Percentiles rank a stretch among this genome's conserved stretches.
Conservation (phyloP, 352 stramenopile genomes). For the Pythium pectinolyticum region DNA sequence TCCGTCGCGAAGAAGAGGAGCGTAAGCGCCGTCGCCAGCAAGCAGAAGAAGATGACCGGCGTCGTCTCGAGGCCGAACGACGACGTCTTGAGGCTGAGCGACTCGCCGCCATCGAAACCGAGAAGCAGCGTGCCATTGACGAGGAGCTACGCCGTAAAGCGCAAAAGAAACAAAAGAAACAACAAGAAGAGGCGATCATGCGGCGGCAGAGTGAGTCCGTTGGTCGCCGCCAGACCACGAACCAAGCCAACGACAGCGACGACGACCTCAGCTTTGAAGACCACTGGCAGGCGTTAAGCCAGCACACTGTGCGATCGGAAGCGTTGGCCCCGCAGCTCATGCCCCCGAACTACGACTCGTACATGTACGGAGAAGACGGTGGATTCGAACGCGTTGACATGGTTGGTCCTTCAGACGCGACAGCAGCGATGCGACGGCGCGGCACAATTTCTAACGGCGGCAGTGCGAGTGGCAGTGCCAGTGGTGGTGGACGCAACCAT, state of each 20-base stretch:
- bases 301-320: neutral
- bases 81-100: slow-evolving; percentile 6
- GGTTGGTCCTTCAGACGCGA: too few relatives aligned
- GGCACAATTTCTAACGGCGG: neutral
- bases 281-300: neutral
- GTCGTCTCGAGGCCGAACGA: slow-evolving; percentile 17
- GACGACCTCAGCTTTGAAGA: slow-evolving; percentile 1
- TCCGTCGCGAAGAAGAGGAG: slow-evolving; percentile 23
- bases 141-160: slow-evolving; percentile 15
- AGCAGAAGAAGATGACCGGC: too few relatives aligned
- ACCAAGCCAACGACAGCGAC: too few relatives aligned
- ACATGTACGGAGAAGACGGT: too few relatives aligned
- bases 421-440: too few relatives aligned
- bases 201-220: slow-evolving; percentile 1
- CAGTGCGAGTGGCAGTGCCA: too few relatives aligned
- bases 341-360: too few relatives aligned
- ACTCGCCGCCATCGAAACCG: neutral
- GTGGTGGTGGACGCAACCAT: neutral
- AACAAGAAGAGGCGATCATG: slow-evolving; percentile 18
- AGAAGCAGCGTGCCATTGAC: slow-evolving; percentile 14
- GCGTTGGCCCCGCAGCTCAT: too few relatives aligned
- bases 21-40: too few relatives aligned
- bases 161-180: slow-evolving; percentile 7
- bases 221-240: slow-evolving; percentile 15
- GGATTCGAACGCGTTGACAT: too few relatives aligned